Evolutionary conservation across 2,329 filamentous ascomycete species (phyloP).

Genomic region (Xylariaceae sp.): DNA sequence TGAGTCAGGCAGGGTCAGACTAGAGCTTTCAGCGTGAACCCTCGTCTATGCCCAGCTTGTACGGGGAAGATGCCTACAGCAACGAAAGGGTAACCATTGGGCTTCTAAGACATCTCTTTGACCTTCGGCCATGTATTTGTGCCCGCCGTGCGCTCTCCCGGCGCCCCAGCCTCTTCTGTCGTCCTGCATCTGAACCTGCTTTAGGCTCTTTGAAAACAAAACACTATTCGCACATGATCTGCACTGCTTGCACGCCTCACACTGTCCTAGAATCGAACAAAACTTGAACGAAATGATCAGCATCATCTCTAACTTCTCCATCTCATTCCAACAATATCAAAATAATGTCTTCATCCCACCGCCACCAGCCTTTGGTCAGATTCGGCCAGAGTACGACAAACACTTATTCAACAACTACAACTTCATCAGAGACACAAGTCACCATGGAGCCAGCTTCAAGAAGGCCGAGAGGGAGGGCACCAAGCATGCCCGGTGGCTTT

Average conservation of each 20-base stretch:
- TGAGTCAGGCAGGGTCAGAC: constrained; percentile 27
- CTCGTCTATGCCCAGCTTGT: too few species aligned
- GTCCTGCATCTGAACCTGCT: constrained; percentile 21
- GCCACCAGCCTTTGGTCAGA: constrained; percentile 14
- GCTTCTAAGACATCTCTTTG: too few species aligned
- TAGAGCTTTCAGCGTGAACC: constrained; percentile 10
- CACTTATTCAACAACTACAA: neutral
- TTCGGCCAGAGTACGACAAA: constrained; percentile 25
- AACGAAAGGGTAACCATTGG: constrained; percentile 6
- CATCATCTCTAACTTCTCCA: constrained; percentile 18
- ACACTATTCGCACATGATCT: constrained; percentile 12
- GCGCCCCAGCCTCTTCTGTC: constrained; percentile 29
- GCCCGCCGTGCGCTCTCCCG: constrained; percentile 21
- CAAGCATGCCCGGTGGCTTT: constrained; percentile 27
- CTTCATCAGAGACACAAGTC: constrained; percentile 1
- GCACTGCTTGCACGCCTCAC: constrained; percentile 24
- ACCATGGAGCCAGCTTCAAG: constrained; percentile 21
- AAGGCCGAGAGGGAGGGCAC: constrained; percentile 21
- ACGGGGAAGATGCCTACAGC: too few species aligned
- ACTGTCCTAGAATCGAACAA: constrained; percentile 22
- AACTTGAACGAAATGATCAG: constrained; percentile 23
- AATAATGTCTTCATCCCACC: constrained; percentile 16
- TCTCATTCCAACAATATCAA: constrained; percentile 16
- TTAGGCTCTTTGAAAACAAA: constrained; percentile 16
- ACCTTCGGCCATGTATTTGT: constrained; percentile 11